These are phyloP conservation scores for Aureobasidium sp. DNA, from an alignment of 2,329 filamentous ascomycete genomes.

Conservation along the genomic window DNA sequence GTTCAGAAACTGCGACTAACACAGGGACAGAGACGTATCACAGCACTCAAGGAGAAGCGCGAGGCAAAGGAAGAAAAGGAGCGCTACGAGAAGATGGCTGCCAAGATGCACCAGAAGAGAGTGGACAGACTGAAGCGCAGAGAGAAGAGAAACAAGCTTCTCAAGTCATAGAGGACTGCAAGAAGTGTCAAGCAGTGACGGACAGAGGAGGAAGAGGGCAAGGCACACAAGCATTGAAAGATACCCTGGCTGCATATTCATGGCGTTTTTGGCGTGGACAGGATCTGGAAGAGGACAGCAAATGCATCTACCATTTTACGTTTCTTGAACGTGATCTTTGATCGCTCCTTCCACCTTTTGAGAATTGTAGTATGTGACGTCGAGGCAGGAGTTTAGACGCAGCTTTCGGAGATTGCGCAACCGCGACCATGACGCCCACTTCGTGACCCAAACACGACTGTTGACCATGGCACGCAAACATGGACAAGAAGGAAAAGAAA, in stretches of 20 bases:
- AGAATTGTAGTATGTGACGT: not conserved
- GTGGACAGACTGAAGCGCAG: constrained; percentile 88
- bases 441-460: not conserved
- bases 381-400: constrained; percentile 1
- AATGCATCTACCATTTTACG: not conserved
- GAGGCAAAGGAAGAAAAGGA: constrained; percentile 88
- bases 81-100: constrained; percentile 85
- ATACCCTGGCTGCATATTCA: constrained; percentile 9
- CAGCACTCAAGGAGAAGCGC: constrained; percentile 75
- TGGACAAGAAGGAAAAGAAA: constrained; percentile 2
- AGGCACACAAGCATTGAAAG: not conserved
- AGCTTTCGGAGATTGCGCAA: constrained; percentile 6
- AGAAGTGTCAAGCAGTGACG: not conserved
- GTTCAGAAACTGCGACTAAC: constrained; percentile 15
- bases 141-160: constrained; percentile 89
- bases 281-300: not conserved
- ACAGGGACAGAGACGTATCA: constrained; percentile 56
- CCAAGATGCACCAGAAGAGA: constrained; percentile 95
- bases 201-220: not conserved
- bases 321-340: not conserved
- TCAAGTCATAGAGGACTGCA: constrained; percentile 35
- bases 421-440: not conserved
- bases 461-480: not conserved
- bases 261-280: constrained; percentile 8
- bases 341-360: not conserved